Percentiles rank a stretch among this genome's conserved stretches.
Evolutionary conservation across 352 stramenopile genomes (phyloP).

Genomic region (Phytopythium mirpurense): DNA sequence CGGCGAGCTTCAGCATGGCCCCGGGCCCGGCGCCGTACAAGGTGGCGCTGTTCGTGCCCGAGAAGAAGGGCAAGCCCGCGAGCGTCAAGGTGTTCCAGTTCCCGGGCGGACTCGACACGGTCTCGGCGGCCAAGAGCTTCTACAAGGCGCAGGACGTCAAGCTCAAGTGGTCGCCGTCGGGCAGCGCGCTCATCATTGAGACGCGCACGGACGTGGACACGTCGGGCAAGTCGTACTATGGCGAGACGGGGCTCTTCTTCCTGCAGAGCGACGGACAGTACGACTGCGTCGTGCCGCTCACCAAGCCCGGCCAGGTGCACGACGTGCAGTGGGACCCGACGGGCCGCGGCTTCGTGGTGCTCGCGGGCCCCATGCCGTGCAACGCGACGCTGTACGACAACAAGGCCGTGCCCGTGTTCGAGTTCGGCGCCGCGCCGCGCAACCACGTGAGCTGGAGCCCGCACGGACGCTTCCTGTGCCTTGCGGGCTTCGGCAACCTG

Average conservation of each 20-base stretch:
- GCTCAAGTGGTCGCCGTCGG: slow-evolving; percentile 88
- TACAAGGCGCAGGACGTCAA: slow-evolving; percentile 89
- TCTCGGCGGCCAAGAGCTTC: slow-evolving; percentile 83
- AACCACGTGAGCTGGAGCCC: slow-evolving; percentile 96
- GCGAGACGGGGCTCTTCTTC: slow-evolving; percentile 95
- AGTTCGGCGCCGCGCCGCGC: slow-evolving; percentile 93
- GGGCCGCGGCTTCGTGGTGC: slow-evolving; percentile 91
- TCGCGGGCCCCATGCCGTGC: slow-evolving; percentile 93
- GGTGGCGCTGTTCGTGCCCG: slow-evolving; percentile 81
- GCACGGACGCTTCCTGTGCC: slow-evolving; percentile 94
- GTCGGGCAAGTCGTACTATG: slow-evolving; percentile 96
- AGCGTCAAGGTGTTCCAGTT: slow-evolving; percentile 85
- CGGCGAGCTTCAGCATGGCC: slow-evolving; percentile 81
- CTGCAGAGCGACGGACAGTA: slow-evolving; percentile 90
- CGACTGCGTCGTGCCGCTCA: slow-evolving; percentile 87
- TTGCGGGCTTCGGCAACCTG: slow-evolving; percentile 96
- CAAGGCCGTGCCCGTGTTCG: slow-evolving; percentile 93
- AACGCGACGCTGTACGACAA: slow-evolving; percentile 95
- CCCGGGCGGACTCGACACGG: slow-evolving; percentile 43
- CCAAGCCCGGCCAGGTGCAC: slow-evolving; percentile 90
- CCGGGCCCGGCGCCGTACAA: slow-evolving; percentile 76
- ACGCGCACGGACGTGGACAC: slow-evolving; percentile 91
- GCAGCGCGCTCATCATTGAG: slow-evolving; percentile 84
- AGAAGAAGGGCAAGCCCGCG: slow-evolving; percentile 88
- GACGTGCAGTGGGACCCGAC: slow-evolving; percentile 94